Base-by-base conservation (phyloP, 495 filamentous ascomycete species). In the Annulohypoxylon nitens region DNA sequence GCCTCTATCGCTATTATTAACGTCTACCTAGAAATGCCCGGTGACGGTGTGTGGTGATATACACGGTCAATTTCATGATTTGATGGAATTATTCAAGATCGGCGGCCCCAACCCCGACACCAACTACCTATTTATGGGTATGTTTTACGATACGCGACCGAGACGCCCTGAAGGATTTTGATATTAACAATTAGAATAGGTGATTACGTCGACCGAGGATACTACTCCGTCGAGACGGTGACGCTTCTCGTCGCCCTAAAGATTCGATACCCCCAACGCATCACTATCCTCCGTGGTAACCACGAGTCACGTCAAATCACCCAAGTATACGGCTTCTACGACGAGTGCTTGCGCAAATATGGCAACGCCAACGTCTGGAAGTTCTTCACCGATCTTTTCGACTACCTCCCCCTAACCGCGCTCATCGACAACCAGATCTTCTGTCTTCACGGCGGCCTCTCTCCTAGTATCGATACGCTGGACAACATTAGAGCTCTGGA, bases 341-440 rank as follows among this genome's bases (percentile, higher is more conserved):
- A 98, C 81, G 95, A 98, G 79, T 98, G 95, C 80, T 88, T 98
- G 59, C 92, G 95, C 77, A 98, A 98, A 86, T 98, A 98, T 78
- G 95, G 95, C 83, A 98, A 97, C 79, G 96, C 96, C 70, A 98
- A 98, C 79, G 96, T 99, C 73, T 99, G 96, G 96, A 98, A 97
- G 88, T 98, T 93, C 85, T 99, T 98, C 83, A 98, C 96, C 75
- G 96, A 99, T 80, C 90, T 99, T 37, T 98, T 99, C 86, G 96
- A 99, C 85, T 99, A 95, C 84, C 93, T 99, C 45, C 96, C 96
- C 72, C 91, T 99, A 79, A 99, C 96, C 71, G 96, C 96, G 68
- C 89, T 99, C 71, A 99, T 99, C 84, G 95, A 99, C 84, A 98
- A 97, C 84, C 96, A 99, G 86, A 99, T 99, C 82, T 99, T 99